Percentiles rank a stretch among this genome's conserved stretches.
Evolutionary conservation across 2,329 filamentous ascomycete genomes (phyloP).

Genomic region (Orbilia oligospora): DNA sequence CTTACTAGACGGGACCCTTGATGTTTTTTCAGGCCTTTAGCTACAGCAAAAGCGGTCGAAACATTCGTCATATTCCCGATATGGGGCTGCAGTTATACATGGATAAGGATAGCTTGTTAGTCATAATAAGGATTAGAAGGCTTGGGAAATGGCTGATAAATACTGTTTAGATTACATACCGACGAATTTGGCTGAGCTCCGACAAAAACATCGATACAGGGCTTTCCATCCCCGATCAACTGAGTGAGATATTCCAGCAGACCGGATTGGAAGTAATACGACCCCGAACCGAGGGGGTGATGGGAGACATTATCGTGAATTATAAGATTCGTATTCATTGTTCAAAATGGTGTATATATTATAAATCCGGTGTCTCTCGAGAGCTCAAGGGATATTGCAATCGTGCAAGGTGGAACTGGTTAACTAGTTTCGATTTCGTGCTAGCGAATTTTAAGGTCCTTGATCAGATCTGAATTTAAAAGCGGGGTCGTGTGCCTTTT

Average conservation of each 20-base stretch:
- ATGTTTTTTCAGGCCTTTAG: not conserved
- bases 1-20: not conserved
- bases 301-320: conserved; percentile 1
- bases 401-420: too few species aligned
- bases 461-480: too few species aligned
- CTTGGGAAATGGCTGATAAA: not conserved
- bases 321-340: not conserved
- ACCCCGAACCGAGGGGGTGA: not conserved
- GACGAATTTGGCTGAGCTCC: too few species aligned
- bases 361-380: too few species aligned
- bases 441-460: too few species aligned
- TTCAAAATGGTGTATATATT: not conserved
- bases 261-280: conserved; percentile 1
- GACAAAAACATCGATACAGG: too few species aligned
- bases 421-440: too few species aligned
- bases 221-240: too few species aligned
- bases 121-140: too few species aligned
- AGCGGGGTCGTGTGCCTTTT: too few species aligned
- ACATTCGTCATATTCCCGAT: not conserved
- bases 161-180: not conserved
- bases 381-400: too few species aligned
- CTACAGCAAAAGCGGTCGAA: not conserved
- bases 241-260: not conserved
- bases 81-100: not conserved
- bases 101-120: too few species aligned